These are phyloP conservation scores for Nyctanthes arbortristis DNA, from an alignment of 257 asterid genomes.

Conservation along the genomic window DNA sequence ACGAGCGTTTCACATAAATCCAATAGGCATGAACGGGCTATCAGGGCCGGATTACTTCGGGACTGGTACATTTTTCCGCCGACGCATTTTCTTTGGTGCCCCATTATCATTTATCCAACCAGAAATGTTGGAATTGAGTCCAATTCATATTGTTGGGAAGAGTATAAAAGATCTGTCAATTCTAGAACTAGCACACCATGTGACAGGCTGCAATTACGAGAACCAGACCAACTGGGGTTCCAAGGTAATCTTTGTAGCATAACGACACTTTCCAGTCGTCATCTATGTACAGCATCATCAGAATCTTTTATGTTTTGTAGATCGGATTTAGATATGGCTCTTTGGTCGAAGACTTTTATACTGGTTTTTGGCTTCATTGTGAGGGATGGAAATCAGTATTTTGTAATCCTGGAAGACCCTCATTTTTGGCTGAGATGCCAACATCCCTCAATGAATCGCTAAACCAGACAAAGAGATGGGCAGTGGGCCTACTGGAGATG, in stretches of 20 bases:
- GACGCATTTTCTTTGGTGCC: constrained; percentile 52
- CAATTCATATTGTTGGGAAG: constrained; percentile 28
- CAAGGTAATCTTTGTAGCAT: constrained; percentile 30
- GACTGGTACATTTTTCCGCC: constrained; percentile 44
- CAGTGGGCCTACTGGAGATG: constrained; percentile 27
- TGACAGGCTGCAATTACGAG: constrained; percentile 63
- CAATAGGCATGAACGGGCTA: constrained; percentile 55
- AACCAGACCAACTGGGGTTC: constrained; percentile 56
- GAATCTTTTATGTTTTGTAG: constrained; percentile 8
- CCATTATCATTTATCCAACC: constrained; percentile 42
- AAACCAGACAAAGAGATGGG: constrained; percentile 35
- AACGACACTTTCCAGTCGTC: not conserved
- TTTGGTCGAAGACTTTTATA: constrained; percentile 37
- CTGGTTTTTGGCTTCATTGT: constrained; percentile 32
- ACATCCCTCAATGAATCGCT: constrained; percentile 26
- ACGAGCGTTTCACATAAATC: constrained; percentile 34
- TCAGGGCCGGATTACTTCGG: constrained; percentile 57
- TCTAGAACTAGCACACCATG: constrained; percentile 48
- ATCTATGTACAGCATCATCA: not conserved
- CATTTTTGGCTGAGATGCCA: constrained; percentile 36
- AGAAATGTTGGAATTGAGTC: constrained; percentile 39
- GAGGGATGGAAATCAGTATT: constrained; percentile 37
- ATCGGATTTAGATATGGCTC: constrained; percentile 37
- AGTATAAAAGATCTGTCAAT: constrained; percentile 26
- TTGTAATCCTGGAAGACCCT: constrained; percentile 27